Conservation (phyloP, 257 asterid genomes). For the Solanum corneliomulleri region DNA sequence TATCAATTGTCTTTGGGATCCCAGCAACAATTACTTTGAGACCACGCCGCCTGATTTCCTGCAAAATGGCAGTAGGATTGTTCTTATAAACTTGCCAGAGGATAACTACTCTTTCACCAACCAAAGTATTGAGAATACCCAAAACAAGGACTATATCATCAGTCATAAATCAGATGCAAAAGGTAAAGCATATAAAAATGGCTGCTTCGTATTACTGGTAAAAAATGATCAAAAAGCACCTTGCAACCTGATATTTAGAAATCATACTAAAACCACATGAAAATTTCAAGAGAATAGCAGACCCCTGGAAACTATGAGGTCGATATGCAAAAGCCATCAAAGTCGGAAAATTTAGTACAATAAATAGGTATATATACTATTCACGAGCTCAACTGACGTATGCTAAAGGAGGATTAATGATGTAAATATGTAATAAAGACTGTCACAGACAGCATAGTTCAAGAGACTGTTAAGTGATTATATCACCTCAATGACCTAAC, state of each 20-base stretch:
- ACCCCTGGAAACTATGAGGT: not conserved
- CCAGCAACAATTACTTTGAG: conserved; percentile 82
- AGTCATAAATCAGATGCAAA: not conserved
- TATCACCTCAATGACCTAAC: not conserved
- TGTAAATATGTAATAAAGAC: not conserved
- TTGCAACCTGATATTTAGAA: not conserved
- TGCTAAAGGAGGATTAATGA: not conserved
- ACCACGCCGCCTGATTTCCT: conserved; percentile 88
- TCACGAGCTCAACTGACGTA: not conserved
- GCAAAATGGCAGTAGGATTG: conserved; percentile 12
- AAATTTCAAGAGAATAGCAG: not conserved
- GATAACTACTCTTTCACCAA: not conserved
- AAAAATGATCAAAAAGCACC: not conserved
- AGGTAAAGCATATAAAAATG: not conserved
- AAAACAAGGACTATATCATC: not conserved
- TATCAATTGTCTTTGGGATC: conserved; percentile 91
- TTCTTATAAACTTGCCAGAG: not conserved
- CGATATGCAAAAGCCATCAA: not conserved
- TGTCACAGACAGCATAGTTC: not conserved
- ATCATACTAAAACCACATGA: not conserved
- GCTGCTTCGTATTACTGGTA: not conserved
- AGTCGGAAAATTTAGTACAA: not conserved
- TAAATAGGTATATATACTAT: not conserved
- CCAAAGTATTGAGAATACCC: not conserved
- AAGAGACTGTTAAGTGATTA: not conserved